phyloP scores from a whole-genome alignment of 2,329 filamentous ascomycete genomes.

The Xylaria sp. region DNA sequence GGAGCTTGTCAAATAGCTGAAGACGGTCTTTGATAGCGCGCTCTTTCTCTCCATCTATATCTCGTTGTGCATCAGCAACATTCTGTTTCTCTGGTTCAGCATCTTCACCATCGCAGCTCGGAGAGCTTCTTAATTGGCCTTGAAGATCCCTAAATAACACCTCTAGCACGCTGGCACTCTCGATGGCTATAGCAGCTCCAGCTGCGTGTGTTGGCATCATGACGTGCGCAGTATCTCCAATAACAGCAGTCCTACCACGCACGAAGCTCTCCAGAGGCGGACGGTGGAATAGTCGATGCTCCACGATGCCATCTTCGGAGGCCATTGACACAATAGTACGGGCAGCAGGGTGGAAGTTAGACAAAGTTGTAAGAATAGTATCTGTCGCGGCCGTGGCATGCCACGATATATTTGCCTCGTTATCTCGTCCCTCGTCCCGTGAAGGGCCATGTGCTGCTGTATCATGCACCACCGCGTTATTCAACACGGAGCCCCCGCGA shows the following conservation, averaged over 20 bases:
- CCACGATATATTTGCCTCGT: conserved; percentile 17
- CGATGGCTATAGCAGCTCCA: conserved; percentile 22
- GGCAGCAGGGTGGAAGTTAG: conserved; percentile 25
- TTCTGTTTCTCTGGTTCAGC: background rate
- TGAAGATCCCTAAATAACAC: conserved; percentile 13
- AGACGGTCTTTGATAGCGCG: conserved; percentile 17
- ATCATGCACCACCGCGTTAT: conserved; percentile 27
- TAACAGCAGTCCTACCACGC: conserved; percentile 24
- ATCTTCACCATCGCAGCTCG: background rate
- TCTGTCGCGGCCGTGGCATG: conserved; percentile 13
- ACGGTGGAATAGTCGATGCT: conserved; percentile 27
- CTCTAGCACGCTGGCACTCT: conserved; percentile 28
- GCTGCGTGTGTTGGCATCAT: conserved; percentile 33
- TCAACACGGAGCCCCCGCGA: conserved; percentile 23
- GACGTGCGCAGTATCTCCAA: conserved; percentile 29
- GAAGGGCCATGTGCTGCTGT: background rate
- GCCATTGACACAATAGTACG: conserved; percentile 23
- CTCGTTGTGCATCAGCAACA: background rate
- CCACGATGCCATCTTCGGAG: conserved; percentile 28
- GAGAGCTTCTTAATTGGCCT: background rate
- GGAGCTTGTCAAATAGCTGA: conserved; percentile 27
- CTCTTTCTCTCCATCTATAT: background rate
- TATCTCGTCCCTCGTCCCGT: background rate
- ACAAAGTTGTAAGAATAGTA: conserved; percentile 19
- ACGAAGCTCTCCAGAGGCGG: conserved; percentile 28